phyloP scores from a whole-genome alignment of 2,329 filamentous ascomycete genomes.

The Trichoderma asperellum region DNA sequence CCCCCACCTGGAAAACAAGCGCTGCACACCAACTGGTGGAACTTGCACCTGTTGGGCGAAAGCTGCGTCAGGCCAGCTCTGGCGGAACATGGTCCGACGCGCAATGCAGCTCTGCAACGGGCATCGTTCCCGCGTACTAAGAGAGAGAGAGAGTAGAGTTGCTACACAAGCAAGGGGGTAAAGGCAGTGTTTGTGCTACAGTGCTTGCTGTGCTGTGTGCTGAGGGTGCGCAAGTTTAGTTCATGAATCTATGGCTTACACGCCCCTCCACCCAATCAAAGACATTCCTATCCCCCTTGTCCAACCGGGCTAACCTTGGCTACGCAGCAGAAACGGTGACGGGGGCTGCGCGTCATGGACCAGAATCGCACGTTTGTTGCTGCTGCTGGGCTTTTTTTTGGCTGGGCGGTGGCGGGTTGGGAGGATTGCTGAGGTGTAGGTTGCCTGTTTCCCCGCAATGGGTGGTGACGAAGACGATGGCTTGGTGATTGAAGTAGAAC shows the following conservation, averaged over 20 bases:
- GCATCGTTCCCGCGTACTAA: background rate
- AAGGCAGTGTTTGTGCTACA: background rate
- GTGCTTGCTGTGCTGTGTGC: no score
- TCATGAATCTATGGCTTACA: background rate
- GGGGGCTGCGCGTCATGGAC: slow-evolving; percentile 22
- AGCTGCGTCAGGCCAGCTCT: background rate
- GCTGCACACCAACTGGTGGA: background rate
- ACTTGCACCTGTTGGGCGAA: background rate
- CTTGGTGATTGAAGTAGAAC: background rate
- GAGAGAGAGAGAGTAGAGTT: background rate
- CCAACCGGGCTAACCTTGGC: background rate
- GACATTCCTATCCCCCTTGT: background rate
- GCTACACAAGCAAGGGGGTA: background rate
- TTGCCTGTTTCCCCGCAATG: slow-evolving; percentile 2
- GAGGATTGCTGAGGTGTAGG: background rate
- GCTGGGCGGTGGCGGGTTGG: slow-evolving; percentile 4
- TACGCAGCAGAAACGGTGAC: slow-evolving; percentile 11
- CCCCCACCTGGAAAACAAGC: background rate
- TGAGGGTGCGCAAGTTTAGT: background rate
- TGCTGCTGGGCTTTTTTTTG: background rate
- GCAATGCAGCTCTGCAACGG: background rate
- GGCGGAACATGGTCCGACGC: background rate
- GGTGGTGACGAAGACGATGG: slow-evolving; percentile 4
- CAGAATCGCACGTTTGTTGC: background rate
- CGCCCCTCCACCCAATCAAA: background rate